phyloP scores from a whole-genome alignment of 83 land plant genomes.

The Diphasiastrum complanatum region DNA sequence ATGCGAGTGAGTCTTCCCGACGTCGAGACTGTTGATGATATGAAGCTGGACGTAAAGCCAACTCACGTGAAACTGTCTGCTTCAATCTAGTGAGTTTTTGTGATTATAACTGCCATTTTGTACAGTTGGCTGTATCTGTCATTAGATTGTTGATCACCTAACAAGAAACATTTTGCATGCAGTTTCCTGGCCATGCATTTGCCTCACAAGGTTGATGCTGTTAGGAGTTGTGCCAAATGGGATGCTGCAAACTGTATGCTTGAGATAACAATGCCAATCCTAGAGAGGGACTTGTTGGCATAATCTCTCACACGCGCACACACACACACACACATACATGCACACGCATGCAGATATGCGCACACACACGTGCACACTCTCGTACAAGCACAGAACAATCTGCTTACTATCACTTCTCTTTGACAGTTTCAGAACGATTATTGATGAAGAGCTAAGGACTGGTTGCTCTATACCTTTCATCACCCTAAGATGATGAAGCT shows the following conservation, averaged over 20 bases:
- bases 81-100: slow-evolving; percentile 24
- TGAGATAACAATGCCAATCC: slow-evolving; percentile 25
- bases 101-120: background rate
- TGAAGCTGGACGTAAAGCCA: slow-evolving; percentile 24
- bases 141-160: background rate
- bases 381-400: no score
- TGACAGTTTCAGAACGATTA: no score
- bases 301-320: slow-evolving; percentile 27
- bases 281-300: slow-evolving; percentile 22
- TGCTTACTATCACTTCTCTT: no score
- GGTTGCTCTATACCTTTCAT: no score
- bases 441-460: no score
- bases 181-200: slow-evolving; percentile 25
- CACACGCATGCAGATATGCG: no score
- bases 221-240: slow-evolving; percentile 28
- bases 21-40: slow-evolving; percentile 17
- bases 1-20: slow-evolving; percentile 29
- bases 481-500: no score
- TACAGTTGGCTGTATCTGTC: background rate
- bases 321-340: no score
- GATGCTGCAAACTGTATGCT: slow-evolving; percentile 17
- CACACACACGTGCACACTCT: no score
- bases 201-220: slow-evolving; percentile 26
- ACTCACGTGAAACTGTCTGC: slow-evolving; percentile 21
- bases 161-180: background rate